These are phyloP conservation scores for Monosporascus sp. DNA, from an alignment of 2,329 filamentous ascomycete species.

Conservation along the genomic window DNA sequence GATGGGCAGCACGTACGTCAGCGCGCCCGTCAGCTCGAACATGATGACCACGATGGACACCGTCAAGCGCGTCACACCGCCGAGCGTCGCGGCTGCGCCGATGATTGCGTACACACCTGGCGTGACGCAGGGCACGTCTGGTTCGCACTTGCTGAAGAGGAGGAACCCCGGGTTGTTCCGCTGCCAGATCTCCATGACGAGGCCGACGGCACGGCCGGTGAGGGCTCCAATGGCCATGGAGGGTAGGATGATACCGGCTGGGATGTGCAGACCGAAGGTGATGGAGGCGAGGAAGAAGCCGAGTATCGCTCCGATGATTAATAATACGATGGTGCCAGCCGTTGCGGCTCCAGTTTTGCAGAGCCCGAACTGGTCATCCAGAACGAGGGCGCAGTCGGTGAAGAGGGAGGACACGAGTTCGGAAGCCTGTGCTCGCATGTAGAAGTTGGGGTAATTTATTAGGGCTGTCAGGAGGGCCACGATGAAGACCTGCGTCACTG, in stretches of 20 bases:
- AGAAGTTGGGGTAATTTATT: conserved; percentile 92
- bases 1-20: conserved; percentile 95
- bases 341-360: conserved; percentile 85
- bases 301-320: conserved; percentile 75
- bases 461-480: conserved; percentile 79
- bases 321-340: conserved; percentile 73
- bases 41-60: conserved; percentile 99
- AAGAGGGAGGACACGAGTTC: conserved; percentile 91
- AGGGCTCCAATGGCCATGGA: conserved; percentile 95
- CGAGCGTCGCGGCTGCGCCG: conserved; percentile 88
- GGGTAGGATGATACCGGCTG: conserved; percentile 90
- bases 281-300: conserved; percentile 82
- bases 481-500: conserved; percentile 73
- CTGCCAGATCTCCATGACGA: conserved; percentile 86
- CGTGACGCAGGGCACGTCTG: conserved; percentile 82
- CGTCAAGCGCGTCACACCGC: conserved; percentile 91
- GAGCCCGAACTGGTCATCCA: conserved; percentile 83
- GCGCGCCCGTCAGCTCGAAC: conserved; percentile 94
- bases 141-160: conserved; percentile 74
- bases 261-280: conserved; percentile 91
- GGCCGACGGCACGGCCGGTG: conserved; percentile 82
- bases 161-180: conserved; percentile 71
- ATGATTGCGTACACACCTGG: conserved; percentile 96
- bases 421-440: conserved; percentile 89
- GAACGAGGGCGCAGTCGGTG: conserved; percentile 76